Evolutionary conservation across 1,284 basidiomycete genomes (phyloP).

Genomic region (Porodaedalea pini): DNA sequence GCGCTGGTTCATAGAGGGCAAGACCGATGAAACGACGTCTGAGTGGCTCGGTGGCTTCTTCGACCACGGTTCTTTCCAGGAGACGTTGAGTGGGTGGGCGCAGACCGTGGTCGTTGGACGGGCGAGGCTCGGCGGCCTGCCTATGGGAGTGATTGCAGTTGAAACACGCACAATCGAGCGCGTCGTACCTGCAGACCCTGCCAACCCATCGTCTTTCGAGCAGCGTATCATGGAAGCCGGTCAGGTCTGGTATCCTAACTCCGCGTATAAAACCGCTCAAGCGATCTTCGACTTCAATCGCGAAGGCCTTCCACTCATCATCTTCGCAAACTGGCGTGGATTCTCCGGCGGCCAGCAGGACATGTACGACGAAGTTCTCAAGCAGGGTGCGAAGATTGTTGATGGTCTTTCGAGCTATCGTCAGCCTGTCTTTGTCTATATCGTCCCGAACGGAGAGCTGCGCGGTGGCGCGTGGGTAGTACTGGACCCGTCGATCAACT

Average conservation of each 20-base stretch:
- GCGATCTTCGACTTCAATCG: slow-evolving; percentile 99
- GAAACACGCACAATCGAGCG: slow-evolving; percentile 98
- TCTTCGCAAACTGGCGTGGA: slow-evolving; percentile 99
- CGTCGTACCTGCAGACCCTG: slow-evolving; percentile 97
- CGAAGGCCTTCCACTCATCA: slow-evolving; percentile 94
- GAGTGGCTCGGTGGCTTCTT: slow-evolving; percentile 90
- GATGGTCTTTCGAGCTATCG: slow-evolving; percentile 97
- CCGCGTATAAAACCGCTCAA: slow-evolving; percentile 99
- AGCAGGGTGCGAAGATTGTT: slow-evolving; percentile 96
- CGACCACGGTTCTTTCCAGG: slow-evolving; percentile 95
- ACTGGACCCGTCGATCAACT: slow-evolving; percentile 94
- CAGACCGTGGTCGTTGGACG: slow-evolving; percentile 98
- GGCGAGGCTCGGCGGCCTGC: slow-evolving; percentile 94
- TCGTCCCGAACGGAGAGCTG: slow-evolving; percentile 97
- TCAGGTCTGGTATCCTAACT: slow-evolving; percentile 99
- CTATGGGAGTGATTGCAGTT: slow-evolving; percentile 96
- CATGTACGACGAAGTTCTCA: slow-evolving; percentile 94
- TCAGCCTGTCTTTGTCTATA: slow-evolving; percentile 99
- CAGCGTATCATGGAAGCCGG: slow-evolving; percentile 99
- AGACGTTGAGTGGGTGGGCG: slow-evolving; percentile 94
- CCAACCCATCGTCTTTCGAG: slow-evolving; percentile 96
- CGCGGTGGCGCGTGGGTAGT: slow-evolving; percentile 99
- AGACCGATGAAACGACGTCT: slow-evolving; percentile 75
- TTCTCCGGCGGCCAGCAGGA: slow-evolving; percentile 99
- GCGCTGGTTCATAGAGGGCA: slow-evolving; percentile 96